A percentile compares a stretch with the other conserved stretches of the same genome.
Evolutionary conservation across 23 red algal species (phyloP).

Genomic region (Gracilaria caudata): DNA sequence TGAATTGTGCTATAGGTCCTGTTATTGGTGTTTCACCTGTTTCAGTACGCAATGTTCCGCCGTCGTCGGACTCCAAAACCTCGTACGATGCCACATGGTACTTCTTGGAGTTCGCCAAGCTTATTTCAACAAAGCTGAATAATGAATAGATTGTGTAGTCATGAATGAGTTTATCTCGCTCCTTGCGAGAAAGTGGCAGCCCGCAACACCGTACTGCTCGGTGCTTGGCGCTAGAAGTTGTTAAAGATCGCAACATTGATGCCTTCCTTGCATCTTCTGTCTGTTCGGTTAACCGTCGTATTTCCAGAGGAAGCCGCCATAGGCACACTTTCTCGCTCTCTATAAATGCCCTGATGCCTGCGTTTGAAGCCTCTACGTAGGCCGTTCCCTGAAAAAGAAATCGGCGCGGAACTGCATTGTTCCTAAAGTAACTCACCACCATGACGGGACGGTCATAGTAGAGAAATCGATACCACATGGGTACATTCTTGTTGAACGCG

Average conservation of each 20-base stretch:
- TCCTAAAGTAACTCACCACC: slow-evolving; percentile 3
- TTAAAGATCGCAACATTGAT: not conserved
- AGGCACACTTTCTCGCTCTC: not conserved
- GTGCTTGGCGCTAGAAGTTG: not conserved
- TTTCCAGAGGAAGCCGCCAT: slow-evolving; percentile 7
- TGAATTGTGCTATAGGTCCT: not conserved
- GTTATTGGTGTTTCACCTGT: not conserved
- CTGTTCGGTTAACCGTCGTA: not conserved
- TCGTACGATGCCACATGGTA: not conserved
- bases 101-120: not conserved
- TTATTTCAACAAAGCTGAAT: not conserved
- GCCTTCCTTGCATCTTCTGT: not conserved
- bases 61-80: not conserved
- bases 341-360: not conserved
- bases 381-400: slow-evolving; percentile 38
- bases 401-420: not conserved
- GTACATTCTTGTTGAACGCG: not conserved
- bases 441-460: slow-evolving; percentile 13
- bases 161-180: not conserved
- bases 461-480: slow-evolving; percentile 24
- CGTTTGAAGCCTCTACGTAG: slow-evolving; percentile 12
- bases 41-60: not conserved
- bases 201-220: not conserved
- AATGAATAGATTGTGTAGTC: not conserved
- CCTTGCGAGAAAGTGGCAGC: not conserved